Percentiles rank a stretch among this genome's conserved stretches.
Evolutionary conservation across 2,329 filamentous ascomycete species (phyloP).

Genomic region (Sporothrix protearum): DNA sequence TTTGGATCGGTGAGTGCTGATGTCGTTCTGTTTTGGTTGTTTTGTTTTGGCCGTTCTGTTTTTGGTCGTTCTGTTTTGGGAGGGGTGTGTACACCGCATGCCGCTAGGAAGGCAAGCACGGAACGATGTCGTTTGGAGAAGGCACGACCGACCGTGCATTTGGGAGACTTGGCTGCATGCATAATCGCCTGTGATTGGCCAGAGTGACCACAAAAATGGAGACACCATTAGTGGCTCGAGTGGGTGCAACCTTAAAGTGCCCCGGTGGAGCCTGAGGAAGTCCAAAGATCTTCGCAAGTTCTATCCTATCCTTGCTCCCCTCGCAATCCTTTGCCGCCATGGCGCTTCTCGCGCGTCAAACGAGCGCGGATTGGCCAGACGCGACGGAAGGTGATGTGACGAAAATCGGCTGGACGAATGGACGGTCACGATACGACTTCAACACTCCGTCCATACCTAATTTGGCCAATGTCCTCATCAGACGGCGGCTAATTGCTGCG

Average conservation of each 20-base stretch:
- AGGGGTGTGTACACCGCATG: too few species aligned
- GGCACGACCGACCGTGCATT: not conserved
- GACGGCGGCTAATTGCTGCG: conserved; percentile 7
- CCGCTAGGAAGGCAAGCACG: not conserved
- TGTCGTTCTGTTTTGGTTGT: too few species aligned
- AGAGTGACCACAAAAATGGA: not conserved
- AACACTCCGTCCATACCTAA: not conserved
- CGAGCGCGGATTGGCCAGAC: conserved; percentile 7
- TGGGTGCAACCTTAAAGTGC: conserved; percentile 8
- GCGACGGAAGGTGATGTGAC: not conserved
- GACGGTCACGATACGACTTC: not conserved
- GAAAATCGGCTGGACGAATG: not conserved
- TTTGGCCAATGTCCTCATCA: not conserved
- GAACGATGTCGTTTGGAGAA: not conserved
- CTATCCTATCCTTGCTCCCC: too few species aligned
- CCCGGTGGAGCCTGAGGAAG: not conserved
- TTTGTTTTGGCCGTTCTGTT: too few species aligned
- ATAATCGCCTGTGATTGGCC: not conserved
- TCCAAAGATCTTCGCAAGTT: too few species aligned
- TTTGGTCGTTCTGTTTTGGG: too few species aligned
- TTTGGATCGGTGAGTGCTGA: not conserved
- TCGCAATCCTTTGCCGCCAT: conserved; percentile 17
- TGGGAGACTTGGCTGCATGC: not conserved
- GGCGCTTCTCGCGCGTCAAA: conserved; percentile 23
- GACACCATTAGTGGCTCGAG: too few species aligned